Percentiles rank a stretch among this genome's conserved stretches.
Evolutionary conservation across 306 rosid species (phyloP).

Genomic region (Rubus idaeus): DNA sequence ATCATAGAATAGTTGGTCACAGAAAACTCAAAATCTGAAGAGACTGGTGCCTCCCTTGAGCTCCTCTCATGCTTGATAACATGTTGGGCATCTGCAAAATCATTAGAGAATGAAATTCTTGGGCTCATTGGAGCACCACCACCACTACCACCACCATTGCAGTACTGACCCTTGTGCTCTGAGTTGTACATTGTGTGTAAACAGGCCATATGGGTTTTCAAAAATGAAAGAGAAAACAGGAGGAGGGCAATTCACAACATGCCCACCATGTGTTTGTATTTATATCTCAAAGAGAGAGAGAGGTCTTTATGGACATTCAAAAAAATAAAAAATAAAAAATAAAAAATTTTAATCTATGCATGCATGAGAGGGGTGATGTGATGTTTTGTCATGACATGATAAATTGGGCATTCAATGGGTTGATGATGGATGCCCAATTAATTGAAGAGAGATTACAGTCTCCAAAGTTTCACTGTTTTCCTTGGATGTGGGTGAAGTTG

Average conservation of each 20-base stretch:
- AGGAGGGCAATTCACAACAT: slow-evolving; percentile 16
- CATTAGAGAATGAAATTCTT: slow-evolving; percentile 89
- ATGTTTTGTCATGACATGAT: slow-evolving; percentile 63
- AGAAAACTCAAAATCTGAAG: slow-evolving; percentile 88
- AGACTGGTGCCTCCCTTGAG: slow-evolving; percentile 36
- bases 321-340: too few relatives aligned
- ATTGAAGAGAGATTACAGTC: slow-evolving; percentile 37
- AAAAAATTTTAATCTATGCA: slow-evolving; percentile 18
- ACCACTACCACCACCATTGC: slow-evolving; percentile 1
- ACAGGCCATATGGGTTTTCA: slow-evolving; percentile 74
- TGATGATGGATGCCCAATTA: slow-evolving; percentile 28
- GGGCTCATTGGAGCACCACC: slow-evolving; percentile 72
- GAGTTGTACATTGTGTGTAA: slow-evolving; percentile 74
- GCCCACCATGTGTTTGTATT: slow-evolving; percentile 47
- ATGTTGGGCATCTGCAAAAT: slow-evolving; percentile 75
- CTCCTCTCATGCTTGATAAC: slow-evolving; percentile 50
- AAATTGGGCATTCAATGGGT: slow-evolving; percentile 43
- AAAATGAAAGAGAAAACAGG: slow-evolving; percentile 27
- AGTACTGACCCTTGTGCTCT: slow-evolving; percentile 42
- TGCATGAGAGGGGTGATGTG: slow-evolving; percentile 52
- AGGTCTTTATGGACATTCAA: slow-evolving; percentile 9
- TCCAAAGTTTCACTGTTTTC: slow-evolving; percentile 31
- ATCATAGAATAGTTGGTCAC: slow-evolving; percentile 67
- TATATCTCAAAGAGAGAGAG: slow-evolving; percentile 28
- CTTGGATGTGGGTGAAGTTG: slow-evolving; percentile 47